Percentiles rank a stretch among this genome's conserved stretches.
Evolutionary conservation across 345 rosid genomes (phyloP).

Genomic region (Hypericum perforatum): DNA sequence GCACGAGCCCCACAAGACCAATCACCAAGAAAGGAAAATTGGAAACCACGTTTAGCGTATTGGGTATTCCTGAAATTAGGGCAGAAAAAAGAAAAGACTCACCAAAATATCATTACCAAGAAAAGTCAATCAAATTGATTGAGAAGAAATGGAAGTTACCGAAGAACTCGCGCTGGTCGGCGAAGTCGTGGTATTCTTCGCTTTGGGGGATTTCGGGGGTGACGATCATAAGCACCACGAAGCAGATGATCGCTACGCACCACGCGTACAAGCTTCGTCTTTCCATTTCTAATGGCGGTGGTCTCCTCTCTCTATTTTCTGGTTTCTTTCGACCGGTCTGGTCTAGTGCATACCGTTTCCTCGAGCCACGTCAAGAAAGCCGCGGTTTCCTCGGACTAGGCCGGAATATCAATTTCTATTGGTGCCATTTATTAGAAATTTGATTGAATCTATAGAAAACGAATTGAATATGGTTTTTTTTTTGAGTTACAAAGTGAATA

Average conservation of each 20-base stretch:
- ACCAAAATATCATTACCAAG: neutral
- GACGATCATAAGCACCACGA: slow-evolving; percentile 70
- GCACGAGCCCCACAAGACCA: slow-evolving; percentile 69
- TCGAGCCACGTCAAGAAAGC: too few species aligned
- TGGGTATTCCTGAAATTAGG: slow-evolving; percentile 62
- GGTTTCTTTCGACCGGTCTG: too few species aligned
- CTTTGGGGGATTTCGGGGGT: slow-evolving; percentile 83
- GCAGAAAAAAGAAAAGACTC: neutral
- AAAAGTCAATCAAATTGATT: neutral
- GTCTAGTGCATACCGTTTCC: too few species aligned
- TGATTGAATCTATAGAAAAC: too few species aligned
- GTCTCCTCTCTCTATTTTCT: too few species aligned
- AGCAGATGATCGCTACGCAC: slow-evolving; percentile 56
- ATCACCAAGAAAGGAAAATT: slow-evolving; percentile 88
- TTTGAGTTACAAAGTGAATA: too few species aligned
- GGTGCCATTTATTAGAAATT: too few species aligned
- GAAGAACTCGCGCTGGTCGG: slow-evolving; percentile 72
- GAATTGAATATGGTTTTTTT: too few species aligned
- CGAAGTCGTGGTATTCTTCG: slow-evolving; percentile 77
- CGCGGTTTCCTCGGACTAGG: too few species aligned
- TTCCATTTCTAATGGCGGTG: slow-evolving; percentile 25
- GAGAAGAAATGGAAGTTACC: slow-evolving; percentile 28
- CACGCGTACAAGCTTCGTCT: slow-evolving; percentile 45
- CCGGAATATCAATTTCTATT: too few species aligned
- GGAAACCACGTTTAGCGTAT: slow-evolving; percentile 65